A percentile compares a stretch with the other conserved stretches of the same genome.
phyloP scores from a whole-genome alignment of 306 rosid genomes.

The Vigna radiata region DNA sequence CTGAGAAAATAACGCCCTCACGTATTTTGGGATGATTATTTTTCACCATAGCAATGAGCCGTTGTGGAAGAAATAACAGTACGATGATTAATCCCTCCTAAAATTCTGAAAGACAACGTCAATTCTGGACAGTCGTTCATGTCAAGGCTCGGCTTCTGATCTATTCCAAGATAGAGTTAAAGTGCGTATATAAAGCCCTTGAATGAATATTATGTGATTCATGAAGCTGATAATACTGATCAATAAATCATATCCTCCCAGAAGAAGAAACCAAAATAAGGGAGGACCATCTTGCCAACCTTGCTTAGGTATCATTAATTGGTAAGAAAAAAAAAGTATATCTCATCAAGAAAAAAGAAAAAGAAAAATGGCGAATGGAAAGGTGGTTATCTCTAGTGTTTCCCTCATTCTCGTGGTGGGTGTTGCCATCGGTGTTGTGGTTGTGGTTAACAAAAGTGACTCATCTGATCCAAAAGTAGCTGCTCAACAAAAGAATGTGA shows the following conservation, averaged over 20 bases:
- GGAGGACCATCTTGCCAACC: constrained; percentile 35
- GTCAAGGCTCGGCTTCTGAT: constrained; percentile 8
- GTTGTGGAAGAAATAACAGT: constrained; percentile 8
- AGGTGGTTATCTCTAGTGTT: constrained; percentile 53
- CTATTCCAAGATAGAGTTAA: constrained; percentile 38
- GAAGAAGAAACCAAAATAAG: constrained; percentile 17
- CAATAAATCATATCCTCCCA: constrained; percentile 31
- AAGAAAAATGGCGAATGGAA: constrained; percentile 42
- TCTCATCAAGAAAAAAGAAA: neutral
- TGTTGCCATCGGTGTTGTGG: constrained; percentile 61
- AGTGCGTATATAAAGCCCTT: constrained; percentile 35
- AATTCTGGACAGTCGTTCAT: constrained; percentile 35
- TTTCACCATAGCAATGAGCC: constrained; percentile 20
- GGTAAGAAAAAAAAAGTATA: neutral
- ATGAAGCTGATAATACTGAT: neutral
- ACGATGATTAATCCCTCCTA: constrained; percentile 15
- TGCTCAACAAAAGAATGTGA: constrained; percentile 51
- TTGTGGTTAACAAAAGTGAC: constrained; percentile 33
- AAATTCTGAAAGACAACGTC: constrained; percentile 24
- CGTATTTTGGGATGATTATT: constrained; percentile 33
- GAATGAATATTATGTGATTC: neutral
- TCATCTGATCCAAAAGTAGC: neutral
- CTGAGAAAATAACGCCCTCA: neutral
- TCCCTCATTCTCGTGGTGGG: constrained; percentile 77
- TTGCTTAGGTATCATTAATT: neutral